Conservation (phyloP, 78 protist genomes). For the Blattamonas nauphoetae region DNA sequence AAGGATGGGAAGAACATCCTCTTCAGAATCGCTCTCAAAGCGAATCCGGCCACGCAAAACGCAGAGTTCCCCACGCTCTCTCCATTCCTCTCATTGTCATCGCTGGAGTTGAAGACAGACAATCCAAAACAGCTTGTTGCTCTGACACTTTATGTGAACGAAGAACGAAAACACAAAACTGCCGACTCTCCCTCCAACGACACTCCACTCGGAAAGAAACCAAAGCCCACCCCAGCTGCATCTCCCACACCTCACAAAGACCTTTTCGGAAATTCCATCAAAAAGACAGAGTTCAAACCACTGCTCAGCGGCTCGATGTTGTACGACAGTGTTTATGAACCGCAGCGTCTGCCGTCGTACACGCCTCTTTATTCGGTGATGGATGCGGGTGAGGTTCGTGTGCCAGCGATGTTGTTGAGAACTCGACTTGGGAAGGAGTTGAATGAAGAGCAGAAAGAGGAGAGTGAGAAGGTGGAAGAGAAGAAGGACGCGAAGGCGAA, state of each 20-base stretch:
- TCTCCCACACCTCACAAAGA: neutral
- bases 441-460: too few relatives aligned
- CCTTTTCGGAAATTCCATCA: neutral
- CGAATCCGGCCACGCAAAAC: neutral
- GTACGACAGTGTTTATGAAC: neutral
- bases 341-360: neutral
- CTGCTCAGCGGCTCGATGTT: neutral
- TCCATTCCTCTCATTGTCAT: neutral
- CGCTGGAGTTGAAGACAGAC: neutral
- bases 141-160: neutral
- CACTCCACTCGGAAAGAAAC: neutral
- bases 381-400: neutral
- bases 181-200: too few relatives aligned
- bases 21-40: neutral
- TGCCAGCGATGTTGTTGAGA: neutral
- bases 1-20: neutral
- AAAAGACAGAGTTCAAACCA: neutral
- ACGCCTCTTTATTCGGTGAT: neutral
- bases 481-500: too few relatives aligned
- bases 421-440: too few relatives aligned
- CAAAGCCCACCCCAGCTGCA: neutral
- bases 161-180: neutral
- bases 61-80: neutral
- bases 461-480: too few relatives aligned
- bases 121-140: neutral